Evolutionary conservation across 768 basidiomycete species (phyloP).

Genomic region (Jaapia argillacea): DNA sequence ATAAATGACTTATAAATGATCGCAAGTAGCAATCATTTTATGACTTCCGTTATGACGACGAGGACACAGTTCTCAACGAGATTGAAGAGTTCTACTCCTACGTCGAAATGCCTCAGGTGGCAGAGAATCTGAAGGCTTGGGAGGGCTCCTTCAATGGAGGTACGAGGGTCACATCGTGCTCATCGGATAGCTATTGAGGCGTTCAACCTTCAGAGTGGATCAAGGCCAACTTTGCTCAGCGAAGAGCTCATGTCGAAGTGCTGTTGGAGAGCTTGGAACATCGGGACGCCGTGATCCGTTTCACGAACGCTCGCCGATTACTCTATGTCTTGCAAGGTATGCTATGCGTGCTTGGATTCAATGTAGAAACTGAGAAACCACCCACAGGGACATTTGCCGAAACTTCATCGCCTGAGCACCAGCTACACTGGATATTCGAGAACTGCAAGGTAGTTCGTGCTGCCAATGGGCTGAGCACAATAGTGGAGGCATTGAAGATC

Average conservation of each 20-base stretch:
- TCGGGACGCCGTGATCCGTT: slow-evolving; percentile 72
- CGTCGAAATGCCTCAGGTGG: slow-evolving; percentile 86
- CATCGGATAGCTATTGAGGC: neutral
- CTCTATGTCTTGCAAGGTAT: slow-evolving; percentile 91
- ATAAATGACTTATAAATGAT: slow-evolving; percentile 13
- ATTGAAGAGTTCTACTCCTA: slow-evolving; percentile 98
- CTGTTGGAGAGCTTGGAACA: slow-evolving; percentile 86
- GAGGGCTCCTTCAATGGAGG: slow-evolving; percentile 74
- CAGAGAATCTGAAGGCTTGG: slow-evolving; percentile 83
- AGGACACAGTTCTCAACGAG: slow-evolving; percentile 92
- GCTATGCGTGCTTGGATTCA: slow-evolving; percentile 6
- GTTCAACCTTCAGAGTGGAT: slow-evolving; percentile 58
- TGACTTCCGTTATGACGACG: slow-evolving; percentile 93
- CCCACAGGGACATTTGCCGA: slow-evolving; percentile 78
- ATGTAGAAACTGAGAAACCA: neutral
- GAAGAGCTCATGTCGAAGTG: slow-evolving; percentile 67
- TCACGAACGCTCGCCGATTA: slow-evolving; percentile 77
- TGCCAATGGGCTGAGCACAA: slow-evolving; percentile 73
- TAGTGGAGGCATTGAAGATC: slow-evolving; percentile 85
- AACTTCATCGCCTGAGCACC: slow-evolving; percentile 86
- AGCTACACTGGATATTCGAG: slow-evolving; percentile 92
- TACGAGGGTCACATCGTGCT: slow-evolving; percentile 30
- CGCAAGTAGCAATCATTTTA: slow-evolving; percentile 66
- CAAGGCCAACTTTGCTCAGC: slow-evolving; percentile 44
- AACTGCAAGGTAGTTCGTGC: slow-evolving; percentile 81